phyloP scores from a whole-genome alignment of 2,329 filamentous ascomycete species.

The Paradendryphiella salina region DNA sequence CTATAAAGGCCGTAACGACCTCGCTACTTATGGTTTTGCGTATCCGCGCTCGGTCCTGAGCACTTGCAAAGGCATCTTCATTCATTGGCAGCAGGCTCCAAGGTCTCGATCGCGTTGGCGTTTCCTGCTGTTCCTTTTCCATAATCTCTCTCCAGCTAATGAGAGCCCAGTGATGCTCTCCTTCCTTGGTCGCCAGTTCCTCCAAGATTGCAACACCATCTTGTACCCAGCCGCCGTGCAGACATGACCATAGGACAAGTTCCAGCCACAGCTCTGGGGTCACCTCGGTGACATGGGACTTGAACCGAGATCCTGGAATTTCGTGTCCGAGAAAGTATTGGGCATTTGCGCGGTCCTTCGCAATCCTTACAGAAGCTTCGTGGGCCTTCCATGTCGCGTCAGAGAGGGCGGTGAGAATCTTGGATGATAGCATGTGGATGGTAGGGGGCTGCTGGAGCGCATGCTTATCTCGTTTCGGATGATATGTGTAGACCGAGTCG shows the following conservation, averaged over 20 bases:
- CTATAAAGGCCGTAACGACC: slow-evolving; percentile 59
- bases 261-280: slow-evolving; percentile 56
- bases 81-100: slow-evolving; percentile 34
- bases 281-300: slow-evolving; percentile 47
- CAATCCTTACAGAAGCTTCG: slow-evolving; percentile 42
- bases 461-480: slow-evolving; percentile 38
- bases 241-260: slow-evolving; percentile 56
- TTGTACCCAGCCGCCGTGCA: slow-evolving; percentile 53
- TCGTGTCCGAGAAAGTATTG: slow-evolving; percentile 50
- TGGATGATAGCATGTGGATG: slow-evolving; percentile 53
- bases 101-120: slow-evolving; percentile 12
- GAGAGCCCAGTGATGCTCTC: slow-evolving; percentile 33
- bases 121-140: slow-evolving; percentile 33
- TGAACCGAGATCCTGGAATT: slow-evolving; percentile 51
- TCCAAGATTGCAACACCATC: slow-evolving; percentile 50
- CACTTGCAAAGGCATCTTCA: slow-evolving; percentile 21
- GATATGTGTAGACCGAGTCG: slow-evolving; percentile 50
- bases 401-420: slow-evolving; percentile 55
- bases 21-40: slow-evolving; percentile 60
- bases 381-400: slow-evolving; percentile 56
- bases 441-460: slow-evolving; percentile 54
- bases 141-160: slow-evolving; percentile 52
- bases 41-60: slow-evolving; percentile 38
- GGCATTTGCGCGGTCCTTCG: slow-evolving; percentile 39
- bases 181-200: slow-evolving; percentile 27